Evolutionary conservation across 257 asterid genomes (phyloP).

Genomic region (Penstemon davidsonii): DNA sequence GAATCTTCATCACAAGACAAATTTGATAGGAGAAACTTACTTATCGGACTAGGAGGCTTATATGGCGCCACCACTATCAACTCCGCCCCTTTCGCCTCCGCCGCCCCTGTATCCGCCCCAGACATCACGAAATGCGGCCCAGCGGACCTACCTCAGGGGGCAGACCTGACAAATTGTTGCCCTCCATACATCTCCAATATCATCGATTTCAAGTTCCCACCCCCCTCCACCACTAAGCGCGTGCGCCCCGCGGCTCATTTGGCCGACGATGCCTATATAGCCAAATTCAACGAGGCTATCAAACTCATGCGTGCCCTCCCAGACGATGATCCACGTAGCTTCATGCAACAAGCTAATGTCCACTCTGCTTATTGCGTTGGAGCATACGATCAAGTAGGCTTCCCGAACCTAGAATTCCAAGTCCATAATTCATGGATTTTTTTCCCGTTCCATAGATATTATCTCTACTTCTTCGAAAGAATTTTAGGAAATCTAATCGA

Average conservation of each 20-base stretch:
- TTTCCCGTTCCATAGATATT: conserved; percentile 69
- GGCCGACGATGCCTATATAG: conserved; percentile 47
- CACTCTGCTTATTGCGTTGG: conserved; percentile 93
- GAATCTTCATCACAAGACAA: conserved; percentile 24
- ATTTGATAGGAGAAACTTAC: conserved; percentile 55
- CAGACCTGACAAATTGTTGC: conserved; percentile 65
- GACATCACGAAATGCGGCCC: conserved; percentile 80
- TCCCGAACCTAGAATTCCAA: conserved; percentile 74
- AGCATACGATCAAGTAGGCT: conserved; percentile 74
- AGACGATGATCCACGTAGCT: conserved; percentile 77
- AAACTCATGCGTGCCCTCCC: conserved; percentile 76
- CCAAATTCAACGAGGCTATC: conserved; percentile 54
- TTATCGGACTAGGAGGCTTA: conserved; percentile 69
- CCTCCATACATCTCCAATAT: conserved; percentile 49
- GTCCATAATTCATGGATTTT: conserved; percentile 79
- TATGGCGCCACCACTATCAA: conserved; percentile 61
- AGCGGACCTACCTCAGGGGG: conserved; percentile 60
- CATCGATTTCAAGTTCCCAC: conserved; percentile 53
- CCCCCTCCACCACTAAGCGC: conserved; percentile 40
- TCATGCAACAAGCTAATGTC: conserved; percentile 73
- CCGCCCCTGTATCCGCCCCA: conserved; percentile 64
- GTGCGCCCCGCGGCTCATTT: conserved; percentile 79
- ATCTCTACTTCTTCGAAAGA: conserved; percentile 71
- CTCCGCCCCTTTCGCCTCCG: conserved; percentile 49
- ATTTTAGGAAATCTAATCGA: conserved; percentile 61